Evolutionary conservation across 2,329 filamentous ascomycete genomes (phyloP), one percentile per base, ranked within the genome.

Genomic region (Trematosphaeria pertusa): DNA sequence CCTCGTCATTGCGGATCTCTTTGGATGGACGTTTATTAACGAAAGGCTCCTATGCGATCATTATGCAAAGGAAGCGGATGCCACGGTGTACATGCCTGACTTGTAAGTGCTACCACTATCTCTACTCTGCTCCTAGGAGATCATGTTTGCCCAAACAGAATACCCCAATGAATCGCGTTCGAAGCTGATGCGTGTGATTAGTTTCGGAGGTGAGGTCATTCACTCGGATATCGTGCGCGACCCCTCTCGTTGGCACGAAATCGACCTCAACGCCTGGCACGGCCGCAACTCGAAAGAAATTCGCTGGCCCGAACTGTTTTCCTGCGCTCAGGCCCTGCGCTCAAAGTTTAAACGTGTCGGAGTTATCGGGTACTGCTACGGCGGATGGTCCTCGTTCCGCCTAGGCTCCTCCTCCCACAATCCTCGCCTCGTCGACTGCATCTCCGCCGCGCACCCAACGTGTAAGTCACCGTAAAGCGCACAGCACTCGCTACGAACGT

Each of bases 341-440:
- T 15, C 26, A 8, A 48, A 48, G 2, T 50, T 52, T 33, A 11
- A 19, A 36, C 73, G 71, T 33, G 61, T 77, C 11, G 75, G 75
- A 12, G 69, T 67, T 2, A 63, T 76, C 22, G 75, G 75, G 1
- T 77, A 76, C 56, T 77, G 75, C 60, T 78, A 69, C 65, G 75
- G 75, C 12, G 75, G 74, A 4, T 66, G 60, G 61, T 54, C 45
- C 8, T 50, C 56, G 2, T 50, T 63, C 26, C 46, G 50, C 8
- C 49, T 66, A 5, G 62, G 59, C 2, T 41, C 50, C 1, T 37
- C 33, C 1, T 34, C 30, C 12, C 21, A 34, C 28, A 19, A 22
- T 11, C 46, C 42, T 1, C 34, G 37, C 2, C 43, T 64, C 3
- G 60, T 62, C 2, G 62, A 66, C 31, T 54, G 52, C 10, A 54